Evolutionary conservation across 305 asterid genomes (phyloP).

Genomic region (Solanum hybrid): DNA sequence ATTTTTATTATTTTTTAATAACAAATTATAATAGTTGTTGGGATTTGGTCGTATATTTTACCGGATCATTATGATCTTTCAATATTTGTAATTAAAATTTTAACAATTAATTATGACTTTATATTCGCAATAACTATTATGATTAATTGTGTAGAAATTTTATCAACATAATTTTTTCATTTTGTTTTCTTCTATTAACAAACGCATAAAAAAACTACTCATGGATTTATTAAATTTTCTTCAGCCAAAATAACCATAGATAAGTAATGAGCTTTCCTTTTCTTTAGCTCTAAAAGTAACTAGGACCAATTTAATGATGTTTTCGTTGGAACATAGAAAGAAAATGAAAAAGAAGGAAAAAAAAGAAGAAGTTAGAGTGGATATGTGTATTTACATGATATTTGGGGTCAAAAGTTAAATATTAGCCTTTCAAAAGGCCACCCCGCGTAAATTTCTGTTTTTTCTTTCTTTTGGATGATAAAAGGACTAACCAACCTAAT

Average conservation of each 20-base stretch:
- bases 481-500: background rate
- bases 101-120: background rate
- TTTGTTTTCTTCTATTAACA: background rate
- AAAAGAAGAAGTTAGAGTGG: background rate
- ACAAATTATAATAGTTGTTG: background rate
- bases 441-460: background rate
- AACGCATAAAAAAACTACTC: background rate
- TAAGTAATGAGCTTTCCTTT: background rate
- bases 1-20: background rate
- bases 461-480: background rate
- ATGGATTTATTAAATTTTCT: background rate
- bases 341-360: background rate
- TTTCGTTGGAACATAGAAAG: background rate
- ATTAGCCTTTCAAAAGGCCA: background rate
- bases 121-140: background rate
- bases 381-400: background rate
- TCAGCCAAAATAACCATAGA: background rate
- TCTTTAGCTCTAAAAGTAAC: background rate
- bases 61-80: background rate
- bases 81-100: background rate
- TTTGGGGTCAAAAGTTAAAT: background rate
- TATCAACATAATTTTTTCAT: background rate
- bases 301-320: background rate
- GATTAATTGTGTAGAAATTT: background rate
- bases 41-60: background rate